phyloP scores from a whole-genome alignment of 2,329 filamentous ascomycete genomes.

The Aspergillus persii region DNA sequence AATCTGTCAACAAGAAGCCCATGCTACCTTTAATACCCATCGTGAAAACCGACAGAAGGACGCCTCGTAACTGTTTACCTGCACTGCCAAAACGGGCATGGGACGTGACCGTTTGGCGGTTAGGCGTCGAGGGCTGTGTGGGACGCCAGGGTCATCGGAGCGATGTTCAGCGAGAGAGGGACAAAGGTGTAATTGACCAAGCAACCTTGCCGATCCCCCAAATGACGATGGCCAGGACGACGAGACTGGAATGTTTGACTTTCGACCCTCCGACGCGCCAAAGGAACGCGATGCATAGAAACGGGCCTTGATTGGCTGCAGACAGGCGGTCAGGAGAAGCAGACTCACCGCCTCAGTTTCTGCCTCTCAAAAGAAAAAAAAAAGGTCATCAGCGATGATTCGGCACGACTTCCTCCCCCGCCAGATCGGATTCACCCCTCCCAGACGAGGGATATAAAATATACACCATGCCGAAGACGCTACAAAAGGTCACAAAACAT shows the following conservation, averaged over 20 bases:
- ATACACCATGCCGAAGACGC: constrained; percentile 66
- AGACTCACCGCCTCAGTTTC: constrained; percentile 32
- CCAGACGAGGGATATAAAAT: background rate
- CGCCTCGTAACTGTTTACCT: constrained; percentile 29
- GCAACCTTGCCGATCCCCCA: constrained; percentile 4
- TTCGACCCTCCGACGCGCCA: constrained; percentile 29
- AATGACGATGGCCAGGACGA: constrained; percentile 21
- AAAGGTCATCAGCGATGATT: background rate
- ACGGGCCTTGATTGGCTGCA: constrained; percentile 19
- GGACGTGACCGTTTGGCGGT: constrained; percentile 5
- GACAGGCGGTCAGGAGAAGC: constrained; percentile 8
- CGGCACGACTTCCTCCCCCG: background rate
- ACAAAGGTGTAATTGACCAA: background rate
- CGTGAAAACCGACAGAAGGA: constrained; percentile 26
- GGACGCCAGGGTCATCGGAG: constrained; percentile 1
- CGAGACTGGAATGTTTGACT: constrained; percentile 33
- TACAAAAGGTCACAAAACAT: constrained; percentile 83
- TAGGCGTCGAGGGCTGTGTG: constrained; percentile 3
- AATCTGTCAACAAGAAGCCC: constrained; percentile 1
- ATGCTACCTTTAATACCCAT: constrained; percentile 48
- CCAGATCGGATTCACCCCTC: background rate
- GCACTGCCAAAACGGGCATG: constrained; percentile 21
- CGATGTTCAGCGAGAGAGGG: constrained; percentile 1
- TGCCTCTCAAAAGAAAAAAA: constrained; percentile 28
- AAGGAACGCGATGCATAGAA: constrained; percentile 24